phyloP scores from a whole-genome alignment of 225 moss, liverwort and hornwort species.

The Takakia lepidozioides region DNA sequence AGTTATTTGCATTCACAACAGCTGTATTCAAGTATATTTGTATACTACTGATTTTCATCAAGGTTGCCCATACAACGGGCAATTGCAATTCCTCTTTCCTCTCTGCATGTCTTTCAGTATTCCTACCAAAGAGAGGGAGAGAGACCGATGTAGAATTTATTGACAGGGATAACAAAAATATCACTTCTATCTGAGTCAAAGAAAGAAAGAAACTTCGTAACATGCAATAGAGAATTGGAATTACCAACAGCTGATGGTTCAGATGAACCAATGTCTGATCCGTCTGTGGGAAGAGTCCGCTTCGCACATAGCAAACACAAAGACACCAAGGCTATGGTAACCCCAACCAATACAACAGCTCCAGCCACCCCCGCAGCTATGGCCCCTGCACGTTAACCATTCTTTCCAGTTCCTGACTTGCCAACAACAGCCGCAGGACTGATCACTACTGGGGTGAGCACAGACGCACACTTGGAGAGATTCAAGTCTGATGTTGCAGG shows the following conservation, averaged over 20 bases:
- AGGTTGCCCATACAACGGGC: too few relatives aligned
- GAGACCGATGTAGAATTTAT: not conserved
- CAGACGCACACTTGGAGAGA: conserved; percentile 30
- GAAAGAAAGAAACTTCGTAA: too few relatives aligned
- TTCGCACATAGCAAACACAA: conserved; percentile 39
- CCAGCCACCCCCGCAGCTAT: conserved; percentile 49
- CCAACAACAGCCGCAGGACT: conserved; percentile 15
- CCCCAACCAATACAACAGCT: conserved; percentile 18
- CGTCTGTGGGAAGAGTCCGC: conserved; percentile 35
- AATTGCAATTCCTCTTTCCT: too few relatives aligned
- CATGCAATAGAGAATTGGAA: too few relatives aligned
- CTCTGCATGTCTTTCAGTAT: too few relatives aligned
- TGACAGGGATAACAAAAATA: too few relatives aligned
- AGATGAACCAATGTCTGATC: conserved; percentile 42
- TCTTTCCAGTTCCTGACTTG: not conserved
- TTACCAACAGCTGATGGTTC: conserved; percentile 35
- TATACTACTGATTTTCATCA: too few relatives aligned
- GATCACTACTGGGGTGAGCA: conserved; percentile 23
- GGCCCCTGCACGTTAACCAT: conserved; percentile 18
- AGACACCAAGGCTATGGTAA: conserved; percentile 16
- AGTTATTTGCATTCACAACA: too few relatives aligned
- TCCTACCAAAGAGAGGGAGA: too few relatives aligned
- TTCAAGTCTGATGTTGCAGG: conserved; percentile 26
- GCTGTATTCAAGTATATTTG: too few relatives aligned
- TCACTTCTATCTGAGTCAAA: too few relatives aligned